Conservation (phyloP, 805 yeast genomes). For the Babjeviella inositovora region DNA sequence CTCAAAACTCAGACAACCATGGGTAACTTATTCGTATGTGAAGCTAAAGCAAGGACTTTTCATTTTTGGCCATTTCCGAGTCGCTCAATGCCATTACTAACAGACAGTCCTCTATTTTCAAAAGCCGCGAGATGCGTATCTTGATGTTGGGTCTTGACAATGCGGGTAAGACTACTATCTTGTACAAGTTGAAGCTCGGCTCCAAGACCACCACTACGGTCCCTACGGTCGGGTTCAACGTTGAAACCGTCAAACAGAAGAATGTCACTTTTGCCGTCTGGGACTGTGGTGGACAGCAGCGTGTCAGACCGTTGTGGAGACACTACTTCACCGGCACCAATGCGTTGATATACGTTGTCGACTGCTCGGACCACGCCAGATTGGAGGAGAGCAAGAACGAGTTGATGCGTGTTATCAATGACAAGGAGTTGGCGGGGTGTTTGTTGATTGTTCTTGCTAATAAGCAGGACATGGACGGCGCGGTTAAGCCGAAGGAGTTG, state of each 20-base stretch:
- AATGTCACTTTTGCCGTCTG: constrained; percentile 77
- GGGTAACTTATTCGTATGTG: no score
- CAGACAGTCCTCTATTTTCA: constrained; percentile 19
- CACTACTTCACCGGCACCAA: constrained; percentile 90
- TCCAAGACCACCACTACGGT: constrained; percentile 49
- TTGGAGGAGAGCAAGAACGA: constrained; percentile 68
- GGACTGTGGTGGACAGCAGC: constrained; percentile 95
- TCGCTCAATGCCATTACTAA: constrained; percentile 6
- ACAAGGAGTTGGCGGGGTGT: constrained; percentile 72
- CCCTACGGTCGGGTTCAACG: constrained; percentile 91
- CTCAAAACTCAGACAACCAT: no score
- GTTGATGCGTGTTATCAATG: constrained; percentile 61
- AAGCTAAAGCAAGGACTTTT: no score
- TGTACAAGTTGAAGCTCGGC: constrained; percentile 70
- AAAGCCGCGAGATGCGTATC: constrained; percentile 36
- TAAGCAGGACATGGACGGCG: constrained; percentile 64
- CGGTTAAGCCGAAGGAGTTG: constrained; percentile 66
- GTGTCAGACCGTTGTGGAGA: constrained; percentile 87
- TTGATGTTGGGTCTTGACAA: constrained; percentile 87
- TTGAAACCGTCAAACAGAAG: constrained; percentile 70
- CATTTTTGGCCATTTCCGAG: no score
- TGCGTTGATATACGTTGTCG: constrained; percentile 84
- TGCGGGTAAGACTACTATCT: constrained; percentile 83
- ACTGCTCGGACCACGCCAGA: constrained; percentile 58
- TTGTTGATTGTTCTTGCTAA: constrained; percentile 76